Evolutionary conservation across 371 early-diverging fungal genomes (phyloP).

Genomic region (Mucor mucedo): DNA sequence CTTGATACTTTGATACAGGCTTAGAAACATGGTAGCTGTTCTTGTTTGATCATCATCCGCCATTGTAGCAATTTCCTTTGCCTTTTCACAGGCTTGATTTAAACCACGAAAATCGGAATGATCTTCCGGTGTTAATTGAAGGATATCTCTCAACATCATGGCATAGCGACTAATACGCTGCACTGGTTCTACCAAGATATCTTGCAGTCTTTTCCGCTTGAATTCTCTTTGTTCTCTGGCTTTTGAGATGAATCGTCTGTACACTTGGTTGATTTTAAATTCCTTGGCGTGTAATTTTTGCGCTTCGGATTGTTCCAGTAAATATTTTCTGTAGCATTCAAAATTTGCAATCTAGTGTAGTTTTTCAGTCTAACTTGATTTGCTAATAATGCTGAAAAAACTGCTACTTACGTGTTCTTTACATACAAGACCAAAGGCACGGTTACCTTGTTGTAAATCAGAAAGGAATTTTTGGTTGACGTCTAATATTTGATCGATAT

Average conservation of each 20-base stretch:
- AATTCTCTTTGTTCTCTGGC: conserved; percentile 42
- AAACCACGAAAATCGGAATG: conserved; percentile 43
- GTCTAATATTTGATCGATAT: conserved; percentile 42
- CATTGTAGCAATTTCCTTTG: conserved; percentile 46
- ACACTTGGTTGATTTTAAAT: conserved; percentile 38
- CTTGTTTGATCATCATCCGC: conserved; percentile 51
- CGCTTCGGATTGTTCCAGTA: conserved; percentile 42
- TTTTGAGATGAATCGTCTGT: conserved; percentile 37
- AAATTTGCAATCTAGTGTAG: conserved; percentile 40
- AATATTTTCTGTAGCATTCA: conserved; percentile 54
- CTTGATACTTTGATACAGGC: conserved; percentile 34
- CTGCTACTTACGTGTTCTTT: conserved; percentile 41
- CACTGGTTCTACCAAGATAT: conserved; percentile 48
- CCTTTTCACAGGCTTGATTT: conserved; percentile 37
- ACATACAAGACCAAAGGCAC: conserved; percentile 47
- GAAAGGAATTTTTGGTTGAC: conserved; percentile 39
- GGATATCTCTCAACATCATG: conserved; percentile 50
- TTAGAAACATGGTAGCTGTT: conserved; percentile 39
- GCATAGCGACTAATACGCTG: conserved; percentile 54
- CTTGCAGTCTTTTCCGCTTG: conserved; percentile 37
- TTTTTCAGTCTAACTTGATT: background rate
- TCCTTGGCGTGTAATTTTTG: conserved; percentile 43
- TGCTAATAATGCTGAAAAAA: no score
- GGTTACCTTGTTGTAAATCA: conserved; percentile 27
- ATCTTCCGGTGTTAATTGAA: conserved; percentile 38